Evolutionary conservation across 495 filamentous ascomycete species (phyloP).

Genomic region (Aeminium ludgeri): DNA sequence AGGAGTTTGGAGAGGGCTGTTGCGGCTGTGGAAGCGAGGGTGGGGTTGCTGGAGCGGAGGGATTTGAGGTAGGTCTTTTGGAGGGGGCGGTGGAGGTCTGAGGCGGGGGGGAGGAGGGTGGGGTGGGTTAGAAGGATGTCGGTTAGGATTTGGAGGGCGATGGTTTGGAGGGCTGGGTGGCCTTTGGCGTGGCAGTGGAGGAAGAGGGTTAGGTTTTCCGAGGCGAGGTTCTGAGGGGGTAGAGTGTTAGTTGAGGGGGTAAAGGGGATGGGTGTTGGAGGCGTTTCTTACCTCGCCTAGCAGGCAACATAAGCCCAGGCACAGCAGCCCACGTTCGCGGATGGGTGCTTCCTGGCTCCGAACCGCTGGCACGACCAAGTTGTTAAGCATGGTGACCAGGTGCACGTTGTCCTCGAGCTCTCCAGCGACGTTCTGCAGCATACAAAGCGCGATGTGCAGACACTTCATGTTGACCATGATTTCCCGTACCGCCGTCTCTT

Average conservation of each 20-base stretch:
- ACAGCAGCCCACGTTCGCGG: conserved; percentile 73
- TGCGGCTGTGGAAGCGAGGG: conserved; percentile 68
- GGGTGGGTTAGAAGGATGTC: conserved; percentile 85
- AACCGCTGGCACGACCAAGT: conserved; percentile 86
- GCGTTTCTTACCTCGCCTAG: conserved; percentile 68
- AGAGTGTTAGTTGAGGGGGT: too few relatives aligned
- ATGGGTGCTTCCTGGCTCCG: conserved; percentile 85
- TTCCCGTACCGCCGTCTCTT: conserved; percentile 61
- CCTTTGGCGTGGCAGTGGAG: conserved; percentile 92
- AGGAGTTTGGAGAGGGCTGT: conserved; percentile 73
- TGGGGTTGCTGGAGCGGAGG: conserved; percentile 48
- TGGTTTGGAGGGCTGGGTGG: conserved; percentile 73
- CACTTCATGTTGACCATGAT: conserved; percentile 98
- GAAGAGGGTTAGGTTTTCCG: conserved; percentile 85
- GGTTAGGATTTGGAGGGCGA: conserved; percentile 78
- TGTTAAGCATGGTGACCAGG: conserved; percentile 88
- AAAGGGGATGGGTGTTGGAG: too few relatives aligned
- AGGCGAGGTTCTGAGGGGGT: conserved; percentile 49
- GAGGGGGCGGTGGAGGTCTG: conserved; percentile 39
- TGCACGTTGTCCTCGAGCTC: conserved; percentile 72
- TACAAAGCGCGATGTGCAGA: conserved; percentile 90
- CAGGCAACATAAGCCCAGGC: conserved; percentile 77
- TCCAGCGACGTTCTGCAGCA: conserved; percentile 80
- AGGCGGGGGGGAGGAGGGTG: conserved; percentile 37
- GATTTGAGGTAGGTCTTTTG: conserved; percentile 65